Evolutionary conservation across 345 rosid species (phyloP), one percentile per base, ranked within the genome.

Genomic region (Lumnitzera littorea): DNA sequence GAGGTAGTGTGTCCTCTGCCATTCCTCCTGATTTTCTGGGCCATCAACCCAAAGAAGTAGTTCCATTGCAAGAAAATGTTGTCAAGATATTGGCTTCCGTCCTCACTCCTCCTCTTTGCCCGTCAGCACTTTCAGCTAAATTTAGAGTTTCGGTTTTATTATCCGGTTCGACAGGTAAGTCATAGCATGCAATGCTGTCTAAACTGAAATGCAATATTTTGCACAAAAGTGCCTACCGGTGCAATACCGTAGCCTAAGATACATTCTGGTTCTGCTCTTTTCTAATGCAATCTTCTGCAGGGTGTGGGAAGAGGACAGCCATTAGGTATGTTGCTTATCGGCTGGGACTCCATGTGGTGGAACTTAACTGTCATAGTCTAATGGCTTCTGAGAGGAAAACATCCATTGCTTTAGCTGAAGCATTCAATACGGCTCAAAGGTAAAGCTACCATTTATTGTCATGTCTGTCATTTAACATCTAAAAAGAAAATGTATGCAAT

Each of bases 301-400:
- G 99, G 50, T 86, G 89, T 61, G 96, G 99, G 64, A 94, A 90
- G 87, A 86, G 81, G 79, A 88, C 96, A 25, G 87, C 86, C 72
- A 78, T 94, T 73, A 84, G 80, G 74, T 75, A 85, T 70, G 78
- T 94, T 69, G 87, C 96, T 64, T 73, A 71, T 57, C 75, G 86
- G 48, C 62, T 90, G 78, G 97, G 97, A 53, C 67, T 90, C 67
- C 97, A 90, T 82, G 89, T 90, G 24, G 91, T 94, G 67, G 99
- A 94, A 73, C 79, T 80, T 74, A 94, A 95, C 75, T 94, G 99
- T 70, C 94, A 90, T 69, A 80, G 61, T 73, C 75, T 92, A 58
- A 72, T 72, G 75, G 74, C 91, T 24, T 79, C 96, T 62, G 97
- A 87, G 68, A 81, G 75, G 74, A 94, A 75, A 61, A 76, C 82